phyloP scores from a whole-genome alignment of 23 red algal genomes.

The Chondrus crispus region DNA sequence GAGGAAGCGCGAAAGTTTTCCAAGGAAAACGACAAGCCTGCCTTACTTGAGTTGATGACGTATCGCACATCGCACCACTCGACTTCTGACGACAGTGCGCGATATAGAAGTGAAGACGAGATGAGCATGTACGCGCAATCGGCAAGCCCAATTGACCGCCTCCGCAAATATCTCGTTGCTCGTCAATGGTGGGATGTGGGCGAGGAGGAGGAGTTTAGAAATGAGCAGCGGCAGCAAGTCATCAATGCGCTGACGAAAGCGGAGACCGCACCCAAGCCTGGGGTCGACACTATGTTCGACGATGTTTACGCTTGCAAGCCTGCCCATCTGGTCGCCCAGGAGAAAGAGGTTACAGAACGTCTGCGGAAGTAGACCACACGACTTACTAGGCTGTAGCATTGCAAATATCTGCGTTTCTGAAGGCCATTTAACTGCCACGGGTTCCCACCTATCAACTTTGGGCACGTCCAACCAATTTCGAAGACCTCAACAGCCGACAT shows the following conservation, averaged over 20 bases:
- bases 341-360: neutral
- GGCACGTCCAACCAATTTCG: too few species aligned
- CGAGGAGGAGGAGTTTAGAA: slow-evolving; percentile 1
- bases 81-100: slow-evolving; percentile 63
- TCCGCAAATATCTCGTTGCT: slow-evolving; percentile 21
- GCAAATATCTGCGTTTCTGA: too few species aligned
- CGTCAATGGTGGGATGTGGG: slow-evolving; percentile 15
- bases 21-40: neutral
- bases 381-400: too few species aligned
- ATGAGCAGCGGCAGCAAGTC: neutral
- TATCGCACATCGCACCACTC: slow-evolving; percentile 51
- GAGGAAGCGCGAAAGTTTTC: neutral
- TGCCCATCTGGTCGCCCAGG: slow-evolving; percentile 28
- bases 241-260: slow-evolving; percentile 16
- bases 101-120: slow-evolving; percentile 42
- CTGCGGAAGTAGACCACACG: neutral
- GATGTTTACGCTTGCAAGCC: slow-evolving; percentile 53
- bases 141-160: slow-evolving; percentile 41
- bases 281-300: slow-evolving; percentile 8
- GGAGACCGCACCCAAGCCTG: neutral
- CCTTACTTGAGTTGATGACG: slow-evolving; percentile 65
- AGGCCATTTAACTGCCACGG: too few species aligned
- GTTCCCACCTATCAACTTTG: too few species aligned
- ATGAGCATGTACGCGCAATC: slow-evolving; percentile 27
- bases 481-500: too few species aligned